phyloP scores from a whole-genome alignment of 352 stramenopile species.

The Phytophthora pisi region DNA sequence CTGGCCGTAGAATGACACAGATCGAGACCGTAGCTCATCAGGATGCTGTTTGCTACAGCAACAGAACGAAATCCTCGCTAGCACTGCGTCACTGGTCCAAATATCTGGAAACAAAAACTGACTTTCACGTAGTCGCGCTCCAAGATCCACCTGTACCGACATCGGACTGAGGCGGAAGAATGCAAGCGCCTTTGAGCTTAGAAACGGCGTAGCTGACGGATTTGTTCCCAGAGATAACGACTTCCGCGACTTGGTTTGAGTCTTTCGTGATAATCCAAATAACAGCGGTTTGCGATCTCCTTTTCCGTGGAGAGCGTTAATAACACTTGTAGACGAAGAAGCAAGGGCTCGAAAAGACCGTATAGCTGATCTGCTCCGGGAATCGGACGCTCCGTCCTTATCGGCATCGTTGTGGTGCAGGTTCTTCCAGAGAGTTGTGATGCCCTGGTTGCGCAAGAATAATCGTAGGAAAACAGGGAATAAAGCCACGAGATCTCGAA shows the following conservation, averaged over 20 bases:
- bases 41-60: slow-evolving; percentile 7
- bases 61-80: slow-evolving; percentile 19
- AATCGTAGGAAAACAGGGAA: slow-evolving; percentile 43
- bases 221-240: slow-evolving; percentile 18
- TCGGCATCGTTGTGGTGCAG: slow-evolving; percentile 38
- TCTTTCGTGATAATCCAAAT: slow-evolving; percentile 21
- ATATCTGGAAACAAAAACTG: slow-evolving; percentile 28
- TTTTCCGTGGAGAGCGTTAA: slow-evolving; percentile 15
- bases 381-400: slow-evolving; percentile 6
- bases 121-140: slow-evolving; percentile 22
- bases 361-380: slow-evolving; percentile 5
- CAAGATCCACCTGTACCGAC: slow-evolving; percentile 39
- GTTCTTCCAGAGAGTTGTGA: slow-evolving; percentile 52
- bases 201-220: background rate
- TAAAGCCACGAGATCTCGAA: slow-evolving; percentile 47
- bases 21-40: background rate
- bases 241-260: slow-evolving; percentile 29
- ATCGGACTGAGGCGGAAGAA: slow-evolving; percentile 48
- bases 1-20: background rate
- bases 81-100: slow-evolving; percentile 15
- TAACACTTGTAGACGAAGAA: slow-evolving; percentile 2
- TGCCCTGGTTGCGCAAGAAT: slow-evolving; percentile 54
- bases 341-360: slow-evolving; percentile 18
- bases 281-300: slow-evolving; percentile 20
- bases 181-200: slow-evolving; percentile 17